These are phyloP conservation scores for Nemania sp. DNA, from an alignment of 2,329 filamentous ascomycete species.

Conservation along the genomic window DNA sequence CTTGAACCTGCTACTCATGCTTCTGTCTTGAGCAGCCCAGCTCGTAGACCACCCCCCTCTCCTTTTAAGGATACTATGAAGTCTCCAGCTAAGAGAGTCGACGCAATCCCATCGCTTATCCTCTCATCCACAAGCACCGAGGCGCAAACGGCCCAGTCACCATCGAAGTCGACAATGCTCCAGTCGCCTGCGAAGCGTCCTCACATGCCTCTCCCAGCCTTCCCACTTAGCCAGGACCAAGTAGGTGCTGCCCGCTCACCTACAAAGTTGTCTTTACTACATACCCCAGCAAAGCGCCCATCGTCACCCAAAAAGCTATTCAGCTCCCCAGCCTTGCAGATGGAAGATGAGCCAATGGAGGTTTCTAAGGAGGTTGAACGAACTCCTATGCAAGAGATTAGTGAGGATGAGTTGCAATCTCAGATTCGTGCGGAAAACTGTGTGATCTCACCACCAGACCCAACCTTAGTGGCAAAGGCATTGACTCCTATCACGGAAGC, in stretches of 20 bases:
- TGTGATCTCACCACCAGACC: conserved; percentile 24
- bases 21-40: conserved; percentile 64
- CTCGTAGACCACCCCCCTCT: conserved; percentile 65
- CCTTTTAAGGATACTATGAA: conserved; percentile 67
- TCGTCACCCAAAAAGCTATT: conserved; percentile 46
- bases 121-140: conserved; percentile 46
- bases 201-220: conserved; percentile 44
- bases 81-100: conserved; percentile 68
- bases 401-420: conserved; percentile 34
- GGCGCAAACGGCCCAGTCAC: conserved; percentile 55
- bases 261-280: conserved; percentile 51
- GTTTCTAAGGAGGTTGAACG: neutral
- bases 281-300: conserved; percentile 51
- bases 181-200: conserved; percentile 65
- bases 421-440: conserved; percentile 37
- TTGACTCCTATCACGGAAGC: conserved; percentile 22
- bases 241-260: conserved; percentile 52
- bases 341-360: conserved; percentile 31
- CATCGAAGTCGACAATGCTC: conserved; percentile 62
- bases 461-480: conserved; percentile 2
- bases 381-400: conserved; percentile 18
- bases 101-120: conserved; percentile 51
- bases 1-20: conserved; percentile 52
- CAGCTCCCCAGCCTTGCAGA: conserved; percentile 32
- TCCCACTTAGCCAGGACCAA: conserved; percentile 45